Base-by-base conservation (phyloP, 345 rosid genomes). In the Noccaea caerulescens region DNA sequence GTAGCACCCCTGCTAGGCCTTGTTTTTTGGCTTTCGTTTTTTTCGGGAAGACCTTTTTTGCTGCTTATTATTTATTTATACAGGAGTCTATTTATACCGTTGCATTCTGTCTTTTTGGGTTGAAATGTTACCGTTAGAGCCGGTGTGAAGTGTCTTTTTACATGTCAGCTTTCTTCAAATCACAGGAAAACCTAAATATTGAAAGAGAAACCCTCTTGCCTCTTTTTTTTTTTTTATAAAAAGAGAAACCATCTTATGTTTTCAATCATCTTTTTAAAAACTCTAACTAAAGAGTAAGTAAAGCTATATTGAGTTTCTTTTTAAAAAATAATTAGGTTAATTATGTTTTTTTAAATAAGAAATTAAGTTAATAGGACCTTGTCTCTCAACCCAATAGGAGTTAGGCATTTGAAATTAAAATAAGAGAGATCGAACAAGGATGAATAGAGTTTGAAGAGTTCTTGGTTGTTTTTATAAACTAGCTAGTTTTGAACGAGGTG, bases 41-140 rank as follows among this genome's bases (percentile, higher is more conserved):
- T 37, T 9, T 33, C 4, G 16, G 54, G 36, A 5, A 34, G 10
- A 18, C 56, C 47, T 46, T 46, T 46, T 58, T 46, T 45, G 14
- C 8, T 58, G 18, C 7, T 5, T 42, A 2, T 42, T 14, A 27
- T 20, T 8, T 27, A 53, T 41, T 27, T 27, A 27, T 27, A 27
- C 30, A 27, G 30, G 3, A 52, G 43, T 4, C 11, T 56, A 52
- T 30, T 49, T 37, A 8, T 8, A 50, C 58, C 11, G 44, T 23
- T 34, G 44, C 9, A 2, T 25, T 8, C 13, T 25, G 30, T 39
- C 6, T 10, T 49, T 5, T 42, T 41, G 30, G 4, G 16, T 27
- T 39, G 10, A 41, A 38, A 8, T 38, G 62, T 67, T 54, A 10
- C 62, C 57, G 30, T 42, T 37, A 50, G 6, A 44, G 18, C 18